phyloP scores from a whole-genome alignment of 306 rosid species.

The Vigna radiata region DNA sequence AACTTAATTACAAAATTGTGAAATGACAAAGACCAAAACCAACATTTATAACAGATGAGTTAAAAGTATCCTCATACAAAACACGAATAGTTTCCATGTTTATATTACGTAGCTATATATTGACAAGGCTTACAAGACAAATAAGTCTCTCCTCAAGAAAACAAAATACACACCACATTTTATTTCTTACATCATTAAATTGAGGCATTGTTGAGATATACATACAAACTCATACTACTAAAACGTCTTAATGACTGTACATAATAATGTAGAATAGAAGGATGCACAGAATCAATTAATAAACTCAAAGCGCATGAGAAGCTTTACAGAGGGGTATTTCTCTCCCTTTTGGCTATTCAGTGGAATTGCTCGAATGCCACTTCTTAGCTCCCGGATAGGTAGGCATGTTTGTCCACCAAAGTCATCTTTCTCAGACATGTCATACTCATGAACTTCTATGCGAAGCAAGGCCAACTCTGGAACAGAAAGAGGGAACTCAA shows the following conservation, averaged over 20 bases:
- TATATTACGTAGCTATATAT: neutral
- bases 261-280: constrained; percentile 16
- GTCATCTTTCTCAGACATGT: constrained; percentile 97
- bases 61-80: constrained; percentile 15
- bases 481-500: constrained; percentile 75
- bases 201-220: constrained; percentile 29
- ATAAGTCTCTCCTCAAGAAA: neutral
- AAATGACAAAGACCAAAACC: neutral
- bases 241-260: constrained; percentile 36
- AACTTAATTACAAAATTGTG: neutral
- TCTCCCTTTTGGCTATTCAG: constrained; percentile 68
- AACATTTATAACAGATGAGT: neutral
- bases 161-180: constrained; percentile 25
- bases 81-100: constrained; percentile 3
- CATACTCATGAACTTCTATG: constrained; percentile 93
- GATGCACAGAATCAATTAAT: constrained; percentile 43
- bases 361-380: constrained; percentile 81
- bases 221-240: constrained; percentile 31
- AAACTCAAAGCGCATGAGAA: constrained; percentile 87
- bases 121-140: constrained; percentile 35
- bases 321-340: constrained; percentile 77
- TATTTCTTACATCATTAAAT: constrained; percentile 22
- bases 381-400: constrained; percentile 74
- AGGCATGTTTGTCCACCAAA: constrained; percentile 95
- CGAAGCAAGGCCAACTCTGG: constrained; percentile 92